phyloP scores from a whole-genome alignment of 23 red algal species.

The Gracilariopsis chorda region DNA sequence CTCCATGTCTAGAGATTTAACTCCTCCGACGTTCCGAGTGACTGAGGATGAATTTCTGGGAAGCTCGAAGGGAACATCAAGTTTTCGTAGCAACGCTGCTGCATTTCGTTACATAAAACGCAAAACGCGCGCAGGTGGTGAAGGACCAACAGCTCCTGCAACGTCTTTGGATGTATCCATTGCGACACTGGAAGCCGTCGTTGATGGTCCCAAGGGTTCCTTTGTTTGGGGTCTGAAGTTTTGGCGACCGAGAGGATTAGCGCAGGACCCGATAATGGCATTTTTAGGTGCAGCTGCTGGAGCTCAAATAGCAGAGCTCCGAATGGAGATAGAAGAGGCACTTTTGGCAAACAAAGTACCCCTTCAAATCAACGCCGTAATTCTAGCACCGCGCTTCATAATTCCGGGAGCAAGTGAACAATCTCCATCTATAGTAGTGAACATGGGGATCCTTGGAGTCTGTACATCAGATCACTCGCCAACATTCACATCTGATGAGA shows the following conservation, averaged over 20 bases:
- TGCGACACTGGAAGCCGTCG: conserved; percentile 64
- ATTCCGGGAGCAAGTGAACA: conserved; percentile 18
- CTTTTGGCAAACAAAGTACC: conserved; percentile 61
- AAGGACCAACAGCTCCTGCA: background rate
- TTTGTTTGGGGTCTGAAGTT: conserved; percentile 74
- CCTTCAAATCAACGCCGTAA: conserved; percentile 64
- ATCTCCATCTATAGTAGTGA: conserved; percentile 49
- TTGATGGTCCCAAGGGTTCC: conserved; percentile 72
- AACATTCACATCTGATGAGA: background rate
- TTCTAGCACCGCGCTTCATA: conserved; percentile 72
- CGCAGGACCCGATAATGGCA: conserved; percentile 73
- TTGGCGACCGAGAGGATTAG: conserved; percentile 62
- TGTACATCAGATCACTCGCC: conserved; percentile 42
- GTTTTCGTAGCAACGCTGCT: conserved; percentile 5
- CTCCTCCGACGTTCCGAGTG: conserved; percentile 30
- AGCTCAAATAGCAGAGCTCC: conserved; percentile 47
- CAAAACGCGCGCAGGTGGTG: background rate
- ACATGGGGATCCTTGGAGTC: conserved; percentile 69
- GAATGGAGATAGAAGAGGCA: conserved; percentile 71
- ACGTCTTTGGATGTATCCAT: conserved; percentile 60
- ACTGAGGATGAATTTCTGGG: conserved; percentile 47
- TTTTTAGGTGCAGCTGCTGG: conserved; percentile 71
- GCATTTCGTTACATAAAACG: conserved; percentile 44
- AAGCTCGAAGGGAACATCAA: background rate
- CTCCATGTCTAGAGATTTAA: background rate